These are phyloP conservation scores for Pestalotiopsis sp. DNA, from an alignment of 2,329 filamentous ascomycete genomes.

Conservation along the genomic window DNA sequence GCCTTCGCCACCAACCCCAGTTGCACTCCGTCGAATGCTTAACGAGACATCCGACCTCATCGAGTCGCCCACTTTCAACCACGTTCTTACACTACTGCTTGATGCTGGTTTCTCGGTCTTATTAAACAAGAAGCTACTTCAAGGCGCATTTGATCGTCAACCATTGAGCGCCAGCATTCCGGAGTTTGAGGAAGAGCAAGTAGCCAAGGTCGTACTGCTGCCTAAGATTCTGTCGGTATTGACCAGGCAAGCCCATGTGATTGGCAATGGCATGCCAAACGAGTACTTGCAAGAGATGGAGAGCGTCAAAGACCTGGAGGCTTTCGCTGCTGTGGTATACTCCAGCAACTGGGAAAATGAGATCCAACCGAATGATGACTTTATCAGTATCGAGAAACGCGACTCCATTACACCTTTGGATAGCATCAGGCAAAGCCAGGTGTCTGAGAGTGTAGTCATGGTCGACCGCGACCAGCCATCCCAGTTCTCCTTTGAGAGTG, in stretches of 20 bases:
- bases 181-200: slow-evolving; percentile 23
- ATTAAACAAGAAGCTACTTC: slow-evolving; percentile 77
- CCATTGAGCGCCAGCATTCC: slow-evolving; percentile 34
- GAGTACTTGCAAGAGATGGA: slow-evolving; percentile 77
- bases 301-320: slow-evolving; percentile 72
- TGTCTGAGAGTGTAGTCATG: slow-evolving; percentile 51
- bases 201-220: slow-evolving; percentile 66
- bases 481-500: slow-evolving; percentile 60
- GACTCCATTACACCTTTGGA: neutral
- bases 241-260: slow-evolving; percentile 85
- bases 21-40: slow-evolving; percentile 75
- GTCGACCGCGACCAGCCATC: slow-evolving; percentile 38
- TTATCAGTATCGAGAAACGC: neutral
- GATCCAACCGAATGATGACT: slow-evolving; percentile 49
- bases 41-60: slow-evolving; percentile 96
- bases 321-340: slow-evolving; percentile 85
- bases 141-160: slow-evolving; percentile 70
- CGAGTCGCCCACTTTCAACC: slow-evolving; percentile 87
- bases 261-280: slow-evolving; percentile 76
- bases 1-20: slow-evolving; percentile 44
- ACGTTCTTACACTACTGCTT: slow-evolving; percentile 82
- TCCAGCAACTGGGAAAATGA: slow-evolving; percentile 78
- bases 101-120: slow-evolving; percentile 85
- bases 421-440: neutral
- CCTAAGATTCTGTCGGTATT: slow-evolving; percentile 89